These are phyloP conservation scores for Termitomyces sp. DNA, from an alignment of 768 basidiomycete species.

Conservation along the genomic window DNA sequence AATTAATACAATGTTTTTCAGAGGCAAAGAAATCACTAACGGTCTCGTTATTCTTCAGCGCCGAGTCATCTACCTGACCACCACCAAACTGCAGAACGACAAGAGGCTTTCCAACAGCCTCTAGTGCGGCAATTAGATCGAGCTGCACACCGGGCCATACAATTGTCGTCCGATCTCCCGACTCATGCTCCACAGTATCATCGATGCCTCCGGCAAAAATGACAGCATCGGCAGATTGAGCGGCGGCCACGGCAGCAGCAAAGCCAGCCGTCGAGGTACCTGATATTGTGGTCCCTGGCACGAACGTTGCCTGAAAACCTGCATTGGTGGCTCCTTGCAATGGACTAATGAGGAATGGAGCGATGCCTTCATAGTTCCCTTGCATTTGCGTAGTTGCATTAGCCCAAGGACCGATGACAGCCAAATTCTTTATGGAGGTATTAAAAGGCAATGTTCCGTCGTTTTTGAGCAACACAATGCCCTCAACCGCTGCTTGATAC, in stretches of 20 bases:
- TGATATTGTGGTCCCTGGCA: constrained; percentile 34
- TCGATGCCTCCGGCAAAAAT: constrained; percentile 54
- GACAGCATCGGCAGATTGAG: constrained; percentile 41
- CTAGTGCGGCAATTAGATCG: constrained; percentile 39
- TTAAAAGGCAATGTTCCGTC: constrained; percentile 53
- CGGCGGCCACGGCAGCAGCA: constrained; percentile 45
- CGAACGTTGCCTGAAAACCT: constrained; percentile 41
- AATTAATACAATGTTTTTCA: not conserved
- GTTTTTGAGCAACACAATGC: constrained; percentile 60
- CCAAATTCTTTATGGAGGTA: constrained; percentile 39
- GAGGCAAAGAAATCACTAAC: constrained; percentile 21
- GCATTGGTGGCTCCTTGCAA: constrained; percentile 41
- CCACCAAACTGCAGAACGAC: constrained; percentile 53
- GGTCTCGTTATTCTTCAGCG: constrained; percentile 36
- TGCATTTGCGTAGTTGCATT: constrained; percentile 53
- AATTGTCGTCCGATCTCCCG: constrained; percentile 39
- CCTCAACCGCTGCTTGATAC: constrained; percentile 44
- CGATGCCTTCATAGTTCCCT: constrained; percentile 50
- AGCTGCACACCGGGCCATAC: constrained; percentile 55
- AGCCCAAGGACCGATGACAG: constrained; percentile 55
- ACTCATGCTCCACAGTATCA: constrained; percentile 42
- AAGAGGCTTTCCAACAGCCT: constrained; percentile 43
- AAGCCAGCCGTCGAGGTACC: constrained; percentile 38
- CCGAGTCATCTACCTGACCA: constrained; percentile 47
- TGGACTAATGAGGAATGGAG: constrained; percentile 53